phyloP scores from a whole-genome alignment of 441 rosid genomes.

The Populus trichocarpa region DNA sequence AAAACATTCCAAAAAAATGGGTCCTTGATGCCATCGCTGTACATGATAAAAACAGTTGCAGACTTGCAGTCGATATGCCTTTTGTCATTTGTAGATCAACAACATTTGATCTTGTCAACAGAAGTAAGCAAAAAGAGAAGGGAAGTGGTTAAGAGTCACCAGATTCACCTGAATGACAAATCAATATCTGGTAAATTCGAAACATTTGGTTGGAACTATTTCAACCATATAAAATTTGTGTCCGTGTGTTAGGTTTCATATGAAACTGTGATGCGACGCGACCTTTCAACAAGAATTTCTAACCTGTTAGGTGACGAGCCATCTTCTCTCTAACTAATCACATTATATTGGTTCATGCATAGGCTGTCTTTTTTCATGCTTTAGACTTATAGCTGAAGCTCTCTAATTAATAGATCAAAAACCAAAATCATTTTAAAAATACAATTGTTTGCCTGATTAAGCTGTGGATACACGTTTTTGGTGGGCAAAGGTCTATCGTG shows the following conservation, averaged over 20 bases:
- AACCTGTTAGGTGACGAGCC: slow-evolving; percentile 8
- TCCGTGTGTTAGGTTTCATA: slow-evolving; percentile 9
- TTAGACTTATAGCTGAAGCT: not conserved
- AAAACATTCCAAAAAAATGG: not conserved
- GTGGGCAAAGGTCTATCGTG: not conserved
- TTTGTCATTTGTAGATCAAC: not conserved
- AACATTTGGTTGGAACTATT: slow-evolving; percentile 12
- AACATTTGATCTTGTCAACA: slow-evolving; percentile 1
- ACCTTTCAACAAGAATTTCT: not conserved
- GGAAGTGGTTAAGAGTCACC: slow-evolving; percentile 8
- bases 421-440: not conserved
- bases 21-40: not conserved
- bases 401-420: not conserved
- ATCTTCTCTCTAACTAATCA: slow-evolving; percentile 2
- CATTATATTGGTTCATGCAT: not conserved
- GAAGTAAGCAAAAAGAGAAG: not conserved
- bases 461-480: not conserved
- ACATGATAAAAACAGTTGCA: not conserved
- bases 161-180: slow-evolving; percentile 15
- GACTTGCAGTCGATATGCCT: not conserved
- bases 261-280: not conserved
- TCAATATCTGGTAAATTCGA: not conserved
- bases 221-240: not conserved
- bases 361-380: not conserved
- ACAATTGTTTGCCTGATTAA: not conserved